phyloP scores from a whole-genome alignment of 148 eudicot genomes.

The Diospyros lotus region DNA sequence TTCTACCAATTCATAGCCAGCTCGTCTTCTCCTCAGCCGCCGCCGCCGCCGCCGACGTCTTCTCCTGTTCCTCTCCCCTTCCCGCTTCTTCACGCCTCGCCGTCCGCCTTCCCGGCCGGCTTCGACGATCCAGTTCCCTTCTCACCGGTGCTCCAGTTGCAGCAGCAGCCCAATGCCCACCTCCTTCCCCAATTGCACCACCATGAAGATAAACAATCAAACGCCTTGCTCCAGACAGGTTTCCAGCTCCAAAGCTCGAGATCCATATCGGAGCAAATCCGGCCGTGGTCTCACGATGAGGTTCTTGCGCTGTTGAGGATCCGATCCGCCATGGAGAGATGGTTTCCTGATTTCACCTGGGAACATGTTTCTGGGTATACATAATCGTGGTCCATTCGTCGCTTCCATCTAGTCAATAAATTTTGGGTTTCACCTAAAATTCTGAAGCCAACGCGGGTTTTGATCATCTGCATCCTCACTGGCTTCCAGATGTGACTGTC shows the following conservation, averaged over 20 bases:
- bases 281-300: constrained; percentile 66
- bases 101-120: constrained; percentile 4
- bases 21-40: constrained; percentile 14
- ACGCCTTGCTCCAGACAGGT: not conserved
- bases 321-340: constrained; percentile 60
- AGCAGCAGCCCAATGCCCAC: constrained; percentile 1
- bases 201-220: not conserved
- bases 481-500: not conserved
- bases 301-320: constrained; percentile 59
- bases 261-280: constrained; percentile 7
- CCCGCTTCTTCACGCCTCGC: constrained; percentile 22
- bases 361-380: constrained; percentile 76
- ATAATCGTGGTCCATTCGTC: too few species aligned
- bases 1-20: constrained; percentile 65
- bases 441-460: constrained; percentile 2
- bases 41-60: constrained; percentile 11
- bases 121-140: constrained; percentile 22
- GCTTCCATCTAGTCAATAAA: too few species aligned
- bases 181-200: constrained; percentile 25
- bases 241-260: constrained; percentile 19
- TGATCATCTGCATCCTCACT: not conserved
- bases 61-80: constrained; percentile 25
- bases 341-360: constrained; percentile 75
- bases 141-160: not conserved
- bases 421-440: too few species aligned